Base-by-base conservation (phyloP, 345 rosid species). In the Raphanus sativus region DNA sequence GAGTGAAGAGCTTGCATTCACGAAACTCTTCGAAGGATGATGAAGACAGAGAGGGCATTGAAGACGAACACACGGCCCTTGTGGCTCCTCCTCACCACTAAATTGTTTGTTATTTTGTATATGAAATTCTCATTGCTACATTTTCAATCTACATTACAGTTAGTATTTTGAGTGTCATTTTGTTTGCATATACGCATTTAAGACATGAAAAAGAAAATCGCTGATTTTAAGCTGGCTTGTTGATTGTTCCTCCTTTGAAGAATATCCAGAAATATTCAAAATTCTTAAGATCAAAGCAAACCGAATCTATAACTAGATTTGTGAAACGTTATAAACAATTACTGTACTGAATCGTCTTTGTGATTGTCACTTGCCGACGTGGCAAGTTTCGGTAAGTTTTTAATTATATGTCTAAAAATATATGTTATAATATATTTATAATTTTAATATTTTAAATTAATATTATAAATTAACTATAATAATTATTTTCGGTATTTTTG, bases 1-100 rank as follows among this genome's bases (percentile, higher is more conserved):
- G 45, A 67, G 9, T 72, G 64, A 78, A 78, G 77, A 78, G 45
- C 10, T 67, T 78, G 74, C 81, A 78, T 34, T 73, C 81, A 34
- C 21, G 17, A 45, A 78, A 78, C 69, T 60, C 73, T 72, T 72
- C 73, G 0, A 78, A 78, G 60, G 77, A 72, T 3, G 69, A 38
- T 29, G 75, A 8, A 16, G 71, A 70, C 17, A 40, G 6, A 59
- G 64, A 52, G 2, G 62, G 11, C 55, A 54, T 29, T 56, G 62
- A 71, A 65, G 76, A 65, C 1, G 17, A 76, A 62, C 25, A 32
- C 4, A 52, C 62, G 5, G 64, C 52, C 8, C 1, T 55, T 32
- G 36, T 30, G 52, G 60, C 52, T 70, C 71, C 63, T 76, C 65
- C 36, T 55, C 71, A 28, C 61, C 60, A 40, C 21, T 77, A 40